These are phyloP conservation scores for Kwoniella bestiolae DNA, from an alignment of 768 basidiomycete genomes.

Conservation along the genomic window DNA sequence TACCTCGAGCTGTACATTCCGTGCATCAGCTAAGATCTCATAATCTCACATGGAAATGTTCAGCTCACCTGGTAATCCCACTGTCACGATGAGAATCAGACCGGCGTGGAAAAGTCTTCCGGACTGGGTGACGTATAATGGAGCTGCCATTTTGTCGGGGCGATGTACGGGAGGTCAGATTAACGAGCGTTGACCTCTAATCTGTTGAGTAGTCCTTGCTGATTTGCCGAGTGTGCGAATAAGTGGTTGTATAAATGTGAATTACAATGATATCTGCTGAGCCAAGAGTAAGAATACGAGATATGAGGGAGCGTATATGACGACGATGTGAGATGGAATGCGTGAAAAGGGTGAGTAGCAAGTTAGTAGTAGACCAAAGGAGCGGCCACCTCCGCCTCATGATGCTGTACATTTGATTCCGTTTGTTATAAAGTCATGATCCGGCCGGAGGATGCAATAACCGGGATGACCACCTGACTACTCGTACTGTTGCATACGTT, in stretches of 20 bases:
- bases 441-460: neutral
- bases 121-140: slow-evolving; percentile 83
- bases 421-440: neutral
- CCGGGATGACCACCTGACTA: slow-evolving; percentile 1
- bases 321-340: neutral
- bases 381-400: neutral
- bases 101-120: slow-evolving; percentile 68
- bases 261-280: neutral
- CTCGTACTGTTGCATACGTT: neutral
- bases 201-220: too few relatives aligned
- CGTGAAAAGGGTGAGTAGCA: neutral
- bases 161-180: too few relatives aligned
- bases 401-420: neutral
- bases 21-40: neutral
- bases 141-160: slow-evolving; percentile 74
- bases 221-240: too few relatives aligned
- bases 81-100: slow-evolving; percentile 89
- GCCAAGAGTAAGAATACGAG: neutral
- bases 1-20: slow-evolving; percentile 70
- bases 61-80: slow-evolving; percentile 72
- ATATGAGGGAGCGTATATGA: neutral
- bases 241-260: too few relatives aligned
- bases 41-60: too few relatives aligned
- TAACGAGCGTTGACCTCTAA: too few relatives aligned
- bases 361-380: neutral